Percentiles rank a stretch among this genome's conserved stretches.
phyloP scores from a whole-genome alignment of 2,329 filamentous ascomycete species.

The Knoxdaviesia capensis region DNA sequence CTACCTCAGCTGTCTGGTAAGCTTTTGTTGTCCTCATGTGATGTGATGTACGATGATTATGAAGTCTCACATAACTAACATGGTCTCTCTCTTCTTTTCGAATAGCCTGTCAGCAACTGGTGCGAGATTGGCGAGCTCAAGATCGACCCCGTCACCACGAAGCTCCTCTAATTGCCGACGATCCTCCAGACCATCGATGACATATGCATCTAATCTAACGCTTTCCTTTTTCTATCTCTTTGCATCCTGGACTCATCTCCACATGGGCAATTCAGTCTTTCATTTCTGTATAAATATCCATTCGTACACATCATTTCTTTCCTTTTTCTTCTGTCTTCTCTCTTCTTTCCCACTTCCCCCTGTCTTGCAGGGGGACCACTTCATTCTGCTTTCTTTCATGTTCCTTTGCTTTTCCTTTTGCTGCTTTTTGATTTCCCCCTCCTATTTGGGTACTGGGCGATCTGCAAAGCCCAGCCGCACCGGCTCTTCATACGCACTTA shows the following conservation, averaged over 20 bases:
- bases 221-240: neutral
- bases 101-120: constrained; percentile 45
- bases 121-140: constrained; percentile 29
- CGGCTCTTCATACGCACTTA: too few relatives aligned
- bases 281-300: neutral
- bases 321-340: constrained; percentile 3
- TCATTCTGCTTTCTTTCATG: neutral
- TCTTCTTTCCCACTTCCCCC: neutral
- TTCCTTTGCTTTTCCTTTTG: neutral
- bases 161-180: neutral
- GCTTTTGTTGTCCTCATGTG: constrained; percentile 16
- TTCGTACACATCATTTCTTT: neutral
- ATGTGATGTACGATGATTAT: neutral
- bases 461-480: too few relatives aligned
- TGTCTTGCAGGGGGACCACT: neutral
- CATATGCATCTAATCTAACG: neutral
- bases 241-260: neutral
- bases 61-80: constrained; percentile 7
- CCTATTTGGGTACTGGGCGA: too few relatives aligned
- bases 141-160: neutral
- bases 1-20: constrained; percentile 79
- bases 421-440: too few relatives aligned
- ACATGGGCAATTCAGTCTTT: neutral
- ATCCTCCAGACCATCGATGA: neutral
- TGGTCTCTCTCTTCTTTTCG: neutral